These are phyloP conservation scores for Antitrichia curtipendula DNA, from an alignment of 225 moss, liverwort and hornwort genomes.

Conservation along the genomic window DNA sequence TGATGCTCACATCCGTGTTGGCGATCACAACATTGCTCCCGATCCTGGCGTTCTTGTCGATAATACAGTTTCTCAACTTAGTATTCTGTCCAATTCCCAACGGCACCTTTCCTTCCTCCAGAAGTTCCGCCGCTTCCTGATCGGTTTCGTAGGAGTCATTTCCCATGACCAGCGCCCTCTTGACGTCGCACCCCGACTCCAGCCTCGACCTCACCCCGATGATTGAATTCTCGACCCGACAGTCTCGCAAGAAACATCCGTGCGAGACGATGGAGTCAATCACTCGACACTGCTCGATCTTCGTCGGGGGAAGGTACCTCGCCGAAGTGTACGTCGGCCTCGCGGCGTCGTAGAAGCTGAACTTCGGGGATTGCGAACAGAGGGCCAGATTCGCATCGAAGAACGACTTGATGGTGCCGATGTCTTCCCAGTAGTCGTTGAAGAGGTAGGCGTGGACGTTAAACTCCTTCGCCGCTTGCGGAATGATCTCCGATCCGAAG, in stretches of 20 bases:
- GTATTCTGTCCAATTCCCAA: constrained; percentile 58
- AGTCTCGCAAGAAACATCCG: constrained; percentile 54
- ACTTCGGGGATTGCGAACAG: constrained; percentile 26
- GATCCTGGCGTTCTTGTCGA: constrained; percentile 64
- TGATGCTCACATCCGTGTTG: constrained; percentile 38
- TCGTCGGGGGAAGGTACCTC: constrained; percentile 29
- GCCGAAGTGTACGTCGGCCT: constrained; percentile 36
- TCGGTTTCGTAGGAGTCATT: constrained; percentile 54
- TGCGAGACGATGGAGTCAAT: constrained; percentile 51
- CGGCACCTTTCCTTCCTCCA: constrained; percentile 50
- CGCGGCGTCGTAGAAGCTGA: constrained; percentile 34
- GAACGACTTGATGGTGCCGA: constrained; percentile 72
- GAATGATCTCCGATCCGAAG: constrained; percentile 67
- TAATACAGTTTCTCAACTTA: constrained; percentile 46
- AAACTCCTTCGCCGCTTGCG: constrained; percentile 55
- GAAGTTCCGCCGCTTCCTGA: constrained; percentile 24
- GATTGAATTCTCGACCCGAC: constrained; percentile 30
- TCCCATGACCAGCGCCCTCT: constrained; percentile 47
- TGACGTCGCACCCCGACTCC: constrained; percentile 31
- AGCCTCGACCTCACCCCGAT: constrained; percentile 49
- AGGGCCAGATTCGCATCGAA: constrained; percentile 69
- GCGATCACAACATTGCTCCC: constrained; percentile 44
- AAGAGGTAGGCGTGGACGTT: constrained; percentile 67
- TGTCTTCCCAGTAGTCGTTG: constrained; percentile 79
- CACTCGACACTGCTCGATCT: constrained; percentile 31